These are phyloP conservation scores for Thraustochytrium striatum DNA, from an alignment of 352 stramenopile species.

Conservation along the genomic window DNA sequence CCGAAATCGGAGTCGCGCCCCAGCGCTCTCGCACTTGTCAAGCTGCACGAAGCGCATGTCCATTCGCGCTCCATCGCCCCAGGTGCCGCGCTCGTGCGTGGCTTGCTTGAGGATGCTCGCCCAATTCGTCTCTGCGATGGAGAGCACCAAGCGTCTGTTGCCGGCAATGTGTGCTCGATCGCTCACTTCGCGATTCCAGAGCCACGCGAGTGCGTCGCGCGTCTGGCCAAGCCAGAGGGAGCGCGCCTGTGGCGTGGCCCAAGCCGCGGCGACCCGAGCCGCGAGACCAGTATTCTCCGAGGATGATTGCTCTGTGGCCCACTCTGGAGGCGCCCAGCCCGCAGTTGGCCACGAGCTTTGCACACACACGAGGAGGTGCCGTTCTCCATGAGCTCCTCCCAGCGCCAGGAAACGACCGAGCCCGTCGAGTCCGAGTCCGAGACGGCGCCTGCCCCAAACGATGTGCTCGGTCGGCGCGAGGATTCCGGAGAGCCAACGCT, in stretches of 20 bases:
- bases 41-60: slow-evolving; percentile 12
- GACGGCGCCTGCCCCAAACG: background rate
- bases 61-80: slow-evolving; percentile 1
- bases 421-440: background rate
- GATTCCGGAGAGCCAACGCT: background rate
- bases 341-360: background rate
- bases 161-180: background rate
- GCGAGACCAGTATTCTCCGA: background rate
- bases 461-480: background rate
- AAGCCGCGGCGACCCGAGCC: background rate
- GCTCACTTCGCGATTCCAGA: background rate
- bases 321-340: background rate
- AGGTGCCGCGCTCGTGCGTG: slow-evolving; percentile 35
- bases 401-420: background rate
- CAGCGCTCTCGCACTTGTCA: slow-evolving; percentile 25
- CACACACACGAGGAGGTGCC: background rate
- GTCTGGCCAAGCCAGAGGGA: background rate
- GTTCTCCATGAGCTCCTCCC: background rate
- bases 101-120: slow-evolving; percentile 16
- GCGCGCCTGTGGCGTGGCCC: background rate
- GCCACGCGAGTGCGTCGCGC: background rate
- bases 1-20: background rate
- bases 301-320: background rate
- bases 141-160: background rate
- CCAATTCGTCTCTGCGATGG: slow-evolving; percentile 2